Base-by-base conservation (phyloP, 2,329 filamentous ascomycete genomes). In the Grosmannia serpens region DNA sequence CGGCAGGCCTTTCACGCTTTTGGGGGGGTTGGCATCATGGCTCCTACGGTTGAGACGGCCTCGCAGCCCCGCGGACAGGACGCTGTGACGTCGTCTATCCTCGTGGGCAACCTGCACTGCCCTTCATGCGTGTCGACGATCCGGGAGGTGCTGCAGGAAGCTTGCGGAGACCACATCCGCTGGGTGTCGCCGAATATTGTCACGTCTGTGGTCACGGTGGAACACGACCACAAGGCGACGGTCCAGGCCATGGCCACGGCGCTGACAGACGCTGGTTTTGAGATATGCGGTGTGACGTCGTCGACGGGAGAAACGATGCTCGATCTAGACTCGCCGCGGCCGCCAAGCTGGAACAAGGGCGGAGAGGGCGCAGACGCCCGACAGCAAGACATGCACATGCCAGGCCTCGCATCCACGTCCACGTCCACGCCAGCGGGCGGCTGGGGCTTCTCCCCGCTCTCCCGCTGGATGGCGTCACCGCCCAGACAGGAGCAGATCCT, bases 71-170 rank as follows among this genome's bases (percentile, higher is more conserved):
- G 13, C 15, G 26, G 11, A 17, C 53, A 59, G 24, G 29, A 61
- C 60, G 56, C 63, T 60, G 69, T 75, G 60, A 80, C 77, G 15
- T 85, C 82, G 2, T 85, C 81, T 38, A 83, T 86, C 66, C 77
- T 89, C 61, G 75, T 91, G 64, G 81, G 79, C 62, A 90, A 91
- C 69, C 77, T 91, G n/a, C 87, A 91, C 71, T 90, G 87, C 72
- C 84, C 86, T 17, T 87, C 86, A 61, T 91, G 87, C 69, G 82
- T 89, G 55, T 79, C 81, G 41, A 77, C 79, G 64, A 89, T 91
- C 67, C 77, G 83, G 66, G 73, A 78, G 57, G 76, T 79, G 60
- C 72, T 90, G 60, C 74, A 68, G 60, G 76, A 74, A 51, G 69
- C 70, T 24, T 80, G 72, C 64, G 67, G 64, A 57, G 70, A 66